These are phyloP conservation scores for Pythium inflatum DNA, from an alignment of 352 stramenopile species.

Conservation along the genomic window DNA sequence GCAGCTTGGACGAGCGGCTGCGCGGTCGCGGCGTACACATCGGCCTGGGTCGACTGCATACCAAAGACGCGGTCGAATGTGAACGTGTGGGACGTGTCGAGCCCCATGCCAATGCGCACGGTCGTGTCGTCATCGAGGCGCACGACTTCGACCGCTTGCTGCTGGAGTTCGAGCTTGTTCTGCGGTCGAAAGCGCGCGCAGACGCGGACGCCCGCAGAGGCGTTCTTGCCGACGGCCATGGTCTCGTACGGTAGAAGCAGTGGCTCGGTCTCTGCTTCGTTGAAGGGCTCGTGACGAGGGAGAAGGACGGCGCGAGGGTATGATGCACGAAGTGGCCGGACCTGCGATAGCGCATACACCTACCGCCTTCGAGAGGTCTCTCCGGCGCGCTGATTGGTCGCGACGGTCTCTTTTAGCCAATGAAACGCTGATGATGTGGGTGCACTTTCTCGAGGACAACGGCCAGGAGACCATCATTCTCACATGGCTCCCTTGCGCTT, in stretches of 20 bases:
- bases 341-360: constrained; percentile 7
- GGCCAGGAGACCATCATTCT: constrained; percentile 21
- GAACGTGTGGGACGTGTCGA: constrained; percentile 48
- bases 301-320: background rate
- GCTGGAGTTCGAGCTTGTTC: constrained; percentile 77
- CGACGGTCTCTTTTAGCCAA: background rate
- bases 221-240: constrained; percentile 15
- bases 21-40: constrained; percentile 70
- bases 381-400: constrained; percentile 14
- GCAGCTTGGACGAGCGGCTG: constrained; percentile 63
- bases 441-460: constrained; percentile 10
- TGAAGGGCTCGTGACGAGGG: too few relatives aligned
- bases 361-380: constrained; percentile 17
- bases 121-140: constrained; percentile 52
- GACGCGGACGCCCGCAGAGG: constrained; percentile 61
- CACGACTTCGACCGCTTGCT: constrained; percentile 66
- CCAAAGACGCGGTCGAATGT: constrained; percentile 78
- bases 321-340: constrained; percentile 11
- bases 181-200: constrained; percentile 77
- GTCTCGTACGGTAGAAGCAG: too few relatives aligned
- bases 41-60: constrained; percentile 52
- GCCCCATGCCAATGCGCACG: constrained; percentile 41
- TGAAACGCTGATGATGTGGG: background rate
- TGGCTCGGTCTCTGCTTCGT: too few relatives aligned
- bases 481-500: background rate